A percentile compares a stretch with the other conserved stretches of the same genome.
phyloP scores from a whole-genome alignment of 1,139 yeast genomes.

The Meyerozyma elateridarum region DNA sequence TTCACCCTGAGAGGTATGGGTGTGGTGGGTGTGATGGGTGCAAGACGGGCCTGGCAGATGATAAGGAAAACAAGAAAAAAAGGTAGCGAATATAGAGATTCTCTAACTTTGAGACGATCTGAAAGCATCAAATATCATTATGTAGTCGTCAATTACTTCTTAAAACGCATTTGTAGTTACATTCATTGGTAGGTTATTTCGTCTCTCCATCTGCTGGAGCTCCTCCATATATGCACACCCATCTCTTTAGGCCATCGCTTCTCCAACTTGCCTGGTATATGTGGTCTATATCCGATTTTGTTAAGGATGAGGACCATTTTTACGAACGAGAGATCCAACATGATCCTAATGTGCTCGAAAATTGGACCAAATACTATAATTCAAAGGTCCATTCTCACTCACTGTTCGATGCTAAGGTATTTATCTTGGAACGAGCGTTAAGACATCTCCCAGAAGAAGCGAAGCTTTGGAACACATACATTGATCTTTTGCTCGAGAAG shows the following conservation, averaged over 20 bases:
- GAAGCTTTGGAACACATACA: slow-evolving; percentile 54
- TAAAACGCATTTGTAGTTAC: not conserved
- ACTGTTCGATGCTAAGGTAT: slow-evolving; percentile 29
- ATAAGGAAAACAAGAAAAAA: no score
- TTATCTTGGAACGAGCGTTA: slow-evolving; percentile 54
- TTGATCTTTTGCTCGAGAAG: slow-evolving; percentile 23
- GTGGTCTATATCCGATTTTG: slow-evolving; percentile 1
- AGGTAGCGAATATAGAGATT: no score
- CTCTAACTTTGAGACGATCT: no score
- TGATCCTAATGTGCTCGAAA: slow-evolving; percentile 36
- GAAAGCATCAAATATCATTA: no score
- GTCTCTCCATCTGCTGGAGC: not conserved
- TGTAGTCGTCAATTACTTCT: no score
- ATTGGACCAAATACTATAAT: slow-evolving; percentile 54
- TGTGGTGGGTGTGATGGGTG: not conserved
- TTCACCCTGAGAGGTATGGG: slow-evolving; percentile 1
- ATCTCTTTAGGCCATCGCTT: not conserved
- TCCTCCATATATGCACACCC: not conserved
- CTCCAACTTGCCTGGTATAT: not conserved
- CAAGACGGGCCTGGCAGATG: no score
- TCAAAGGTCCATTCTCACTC: slow-evolving; percentile 18
- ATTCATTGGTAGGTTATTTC: not conserved
- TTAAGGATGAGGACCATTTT: not conserved
- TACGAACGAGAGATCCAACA: slow-evolving; percentile 42
- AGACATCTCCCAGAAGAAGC: slow-evolving; percentile 42